Percentiles rank a stretch among this genome's conserved stretches.
phyloP scores from a whole-genome alignment of 1,139 yeast species.

The Nadsonia commutata region DNA sequence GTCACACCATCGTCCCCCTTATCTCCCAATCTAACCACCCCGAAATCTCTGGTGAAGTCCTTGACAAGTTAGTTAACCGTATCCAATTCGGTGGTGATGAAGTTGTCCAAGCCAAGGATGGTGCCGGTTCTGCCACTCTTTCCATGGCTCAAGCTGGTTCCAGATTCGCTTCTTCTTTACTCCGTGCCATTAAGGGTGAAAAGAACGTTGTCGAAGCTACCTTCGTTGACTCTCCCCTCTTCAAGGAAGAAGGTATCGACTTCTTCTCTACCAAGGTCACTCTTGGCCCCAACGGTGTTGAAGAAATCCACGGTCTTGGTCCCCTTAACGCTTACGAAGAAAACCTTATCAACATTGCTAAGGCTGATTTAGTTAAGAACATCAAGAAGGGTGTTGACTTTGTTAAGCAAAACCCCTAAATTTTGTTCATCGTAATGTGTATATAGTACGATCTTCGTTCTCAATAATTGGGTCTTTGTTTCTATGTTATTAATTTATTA shows the following conservation, averaged over 20 bases:
- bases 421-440: conserved; percentile 1
- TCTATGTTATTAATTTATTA: too few relatives aligned
- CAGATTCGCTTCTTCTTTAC: conserved; percentile 77
- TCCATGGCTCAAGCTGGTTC: conserved; percentile 99
- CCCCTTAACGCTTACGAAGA: conserved; percentile 75
- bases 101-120: conserved; percentile 95
- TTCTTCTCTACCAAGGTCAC: conserved; percentile 89
- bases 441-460: too few relatives aligned
- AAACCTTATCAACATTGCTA: conserved; percentile 38
- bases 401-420: conserved; percentile 27
- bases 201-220: conserved; percentile 41
- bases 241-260: conserved; percentile 70
- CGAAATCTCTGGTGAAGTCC: conserved; percentile 33
- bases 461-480: too few relatives aligned
- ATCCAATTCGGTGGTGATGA: conserved; percentile 99
- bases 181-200: conserved; percentile 44
- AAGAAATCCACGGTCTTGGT: conserved; percentile 56
- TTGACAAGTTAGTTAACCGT: conserved; percentile 71
- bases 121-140: conserved; percentile 97
- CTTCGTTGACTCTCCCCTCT: conserved; percentile 58
- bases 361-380: conserved; percentile 36
- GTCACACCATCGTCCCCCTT: conserved; percentile 94
- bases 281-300: conserved; percentile 81
- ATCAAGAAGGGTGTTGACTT: conserved; percentile 61
- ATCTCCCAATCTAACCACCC: conserved; percentile 52